These are phyloP conservation scores for Daldinia childiae DNA, from an alignment of 495 filamentous ascomycete species.

Conservation along the genomic window DNA sequence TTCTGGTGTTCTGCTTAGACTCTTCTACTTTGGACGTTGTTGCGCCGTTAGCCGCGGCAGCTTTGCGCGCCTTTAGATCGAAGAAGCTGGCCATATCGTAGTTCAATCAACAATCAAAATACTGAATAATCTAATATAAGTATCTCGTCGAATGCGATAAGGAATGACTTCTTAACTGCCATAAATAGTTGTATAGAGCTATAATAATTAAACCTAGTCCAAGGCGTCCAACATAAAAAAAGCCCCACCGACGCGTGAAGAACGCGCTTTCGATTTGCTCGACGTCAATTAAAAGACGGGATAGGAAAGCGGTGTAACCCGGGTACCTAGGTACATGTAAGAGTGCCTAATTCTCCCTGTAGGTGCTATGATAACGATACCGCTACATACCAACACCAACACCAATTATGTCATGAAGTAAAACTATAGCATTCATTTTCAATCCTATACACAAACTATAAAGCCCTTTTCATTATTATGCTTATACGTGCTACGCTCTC, in stretches of 20 bases:
- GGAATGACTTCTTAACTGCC: not conserved
- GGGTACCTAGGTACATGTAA: not conserved
- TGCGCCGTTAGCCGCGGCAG: slow-evolving; percentile 70
- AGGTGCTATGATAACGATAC: no score
- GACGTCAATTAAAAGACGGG: slow-evolving; percentile 33
- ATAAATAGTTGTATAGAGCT: slow-evolving; percentile 5
- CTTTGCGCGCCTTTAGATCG: slow-evolving; percentile 91
- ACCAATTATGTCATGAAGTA: not conserved
- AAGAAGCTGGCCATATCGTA: slow-evolving; percentile 84
- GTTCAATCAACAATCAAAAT: not conserved
- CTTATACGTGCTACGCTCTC: slow-evolving; percentile 13
- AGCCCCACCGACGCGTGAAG: slow-evolving; percentile 31
- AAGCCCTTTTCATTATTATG: not conserved
- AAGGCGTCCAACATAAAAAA: not conserved
- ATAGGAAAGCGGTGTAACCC: slow-evolving; percentile 28
- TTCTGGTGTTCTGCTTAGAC: slow-evolving; percentile 67
- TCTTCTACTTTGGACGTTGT: slow-evolving; percentile 60
- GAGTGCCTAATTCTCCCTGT: no score
- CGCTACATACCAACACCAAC: no score
- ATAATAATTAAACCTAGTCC: slow-evolving; percentile 8
- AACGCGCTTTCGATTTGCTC: slow-evolving; percentile 29
- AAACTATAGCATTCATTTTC: no score
- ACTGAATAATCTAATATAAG: not conserved
- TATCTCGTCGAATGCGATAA: not conserved
- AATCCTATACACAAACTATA: not conserved